phyloP scores from a whole-genome alignment of 805 yeast species.

The Yarrowia yakushimensis region DNA sequence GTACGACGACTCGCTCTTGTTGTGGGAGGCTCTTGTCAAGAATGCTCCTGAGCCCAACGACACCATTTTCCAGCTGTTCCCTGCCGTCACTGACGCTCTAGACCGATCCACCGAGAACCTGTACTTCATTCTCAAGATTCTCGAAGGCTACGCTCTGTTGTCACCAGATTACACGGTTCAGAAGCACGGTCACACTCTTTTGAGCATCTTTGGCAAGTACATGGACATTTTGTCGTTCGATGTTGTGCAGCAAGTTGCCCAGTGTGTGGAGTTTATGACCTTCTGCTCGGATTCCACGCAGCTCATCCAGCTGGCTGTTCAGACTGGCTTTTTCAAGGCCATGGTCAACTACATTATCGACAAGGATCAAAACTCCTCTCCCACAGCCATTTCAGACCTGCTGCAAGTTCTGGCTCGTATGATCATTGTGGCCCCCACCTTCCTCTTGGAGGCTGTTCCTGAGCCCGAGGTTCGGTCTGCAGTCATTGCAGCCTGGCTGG shows the following conservation, averaged over 20 bases:
- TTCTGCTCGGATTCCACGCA: conserved; percentile 28
- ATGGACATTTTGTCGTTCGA: conserved; percentile 25
- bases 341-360: conserved; percentile 13
- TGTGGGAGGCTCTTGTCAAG: conserved; percentile 71
- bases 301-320: conserved; percentile 25
- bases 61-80: conserved; percentile 46
- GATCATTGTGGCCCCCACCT: conserved; percentile 30
- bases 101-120: conserved; percentile 54
- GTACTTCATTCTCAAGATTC: conserved; percentile 35
- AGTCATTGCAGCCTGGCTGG: conserved; percentile 34
- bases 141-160: conserved; percentile 38
- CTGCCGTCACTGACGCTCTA: conserved; percentile 55
- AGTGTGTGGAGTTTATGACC: conserved; percentile 32
- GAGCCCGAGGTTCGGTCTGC: conserved; percentile 1
- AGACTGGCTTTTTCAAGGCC: conserved; percentile 28
- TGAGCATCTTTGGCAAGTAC: conserved; percentile 26
- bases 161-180: conserved; percentile 30
- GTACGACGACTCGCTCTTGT: conserved; percentile 81
- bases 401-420: conserved; percentile 32
- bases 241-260: conserved; percentile 30
- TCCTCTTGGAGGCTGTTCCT: conserved; percentile 29
- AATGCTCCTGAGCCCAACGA: conserved; percentile 50
- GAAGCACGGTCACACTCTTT: conserved; percentile 18
- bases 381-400: conserved; percentile 35
- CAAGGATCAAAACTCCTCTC: conserved; percentile 31